Conservation (phyloP, 768 basidiomycete genomes). For the Tylopilus felleus region DNA sequence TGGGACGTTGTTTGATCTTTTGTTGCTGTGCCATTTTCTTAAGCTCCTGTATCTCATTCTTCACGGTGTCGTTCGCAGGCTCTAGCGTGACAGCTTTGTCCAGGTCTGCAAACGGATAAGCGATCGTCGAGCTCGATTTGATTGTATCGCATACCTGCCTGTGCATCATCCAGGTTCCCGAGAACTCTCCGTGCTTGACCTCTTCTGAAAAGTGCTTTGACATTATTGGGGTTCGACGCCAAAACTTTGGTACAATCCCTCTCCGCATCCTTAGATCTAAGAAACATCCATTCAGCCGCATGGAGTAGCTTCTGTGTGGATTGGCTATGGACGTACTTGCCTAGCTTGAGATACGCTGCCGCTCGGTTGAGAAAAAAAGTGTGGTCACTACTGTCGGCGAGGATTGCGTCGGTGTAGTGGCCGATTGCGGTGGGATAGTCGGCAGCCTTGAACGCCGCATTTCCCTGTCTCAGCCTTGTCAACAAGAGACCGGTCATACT, state of each 20-base stretch:
- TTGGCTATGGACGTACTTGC: constrained; percentile 66
- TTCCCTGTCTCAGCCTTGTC: constrained; percentile 56
- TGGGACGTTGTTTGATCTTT: constrained; percentile 36
- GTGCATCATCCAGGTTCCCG: constrained; percentile 54
- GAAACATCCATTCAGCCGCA: constrained; percentile 1
- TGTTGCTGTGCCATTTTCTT: constrained; percentile 33
- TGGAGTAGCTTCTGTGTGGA: neutral
- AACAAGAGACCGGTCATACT: neutral
- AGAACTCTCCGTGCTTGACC: constrained; percentile 66
- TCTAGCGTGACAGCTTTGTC: constrained; percentile 55
- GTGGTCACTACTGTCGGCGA: constrained; percentile 66
- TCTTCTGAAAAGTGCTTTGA: constrained; percentile 78
- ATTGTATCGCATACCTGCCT: constrained; percentile 42
- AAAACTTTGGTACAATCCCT: constrained; percentile 74
- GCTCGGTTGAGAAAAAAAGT: constrained; percentile 86
- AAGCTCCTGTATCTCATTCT: constrained; percentile 58
- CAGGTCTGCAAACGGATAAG: constrained; percentile 49
- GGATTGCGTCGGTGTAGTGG: constrained; percentile 78
- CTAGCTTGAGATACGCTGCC: constrained; percentile 89
- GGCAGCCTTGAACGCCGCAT: constrained; percentile 77
- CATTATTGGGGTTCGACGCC: constrained; percentile 51
- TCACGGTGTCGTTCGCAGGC: constrained; percentile 59
- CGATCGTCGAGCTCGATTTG: neutral
- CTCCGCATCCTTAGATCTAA: constrained; percentile 75
- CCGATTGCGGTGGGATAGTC: constrained; percentile 80